Evolutionary conservation across 139 green algal genomes (phyloP).

Genomic region (Chlamydomonas incerta): DNA sequence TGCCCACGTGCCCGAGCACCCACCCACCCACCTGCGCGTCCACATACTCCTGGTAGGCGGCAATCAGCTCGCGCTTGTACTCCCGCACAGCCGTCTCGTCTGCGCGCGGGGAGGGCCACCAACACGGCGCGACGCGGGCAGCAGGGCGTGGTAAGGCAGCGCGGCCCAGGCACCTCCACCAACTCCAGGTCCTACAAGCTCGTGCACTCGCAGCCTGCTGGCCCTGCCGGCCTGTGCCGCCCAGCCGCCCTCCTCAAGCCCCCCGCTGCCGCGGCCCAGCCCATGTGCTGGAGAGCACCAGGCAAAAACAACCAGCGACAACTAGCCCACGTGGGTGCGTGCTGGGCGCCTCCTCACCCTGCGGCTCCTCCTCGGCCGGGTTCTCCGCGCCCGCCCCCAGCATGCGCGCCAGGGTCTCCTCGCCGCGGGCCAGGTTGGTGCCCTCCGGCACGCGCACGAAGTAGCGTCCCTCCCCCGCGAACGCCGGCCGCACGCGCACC

Average conservation of each 20-base stretch:
- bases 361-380: neutral
- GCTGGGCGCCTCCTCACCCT: slow-evolving; percentile 17
- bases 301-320: no score
- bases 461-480: slow-evolving; percentile 85
- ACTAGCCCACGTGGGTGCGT: no score
- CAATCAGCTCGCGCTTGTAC: slow-evolving; percentile 55
- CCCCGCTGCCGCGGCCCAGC: no score
- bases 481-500: slow-evolving; percentile 82
- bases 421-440: slow-evolving; percentile 24
- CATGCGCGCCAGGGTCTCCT: neutral
- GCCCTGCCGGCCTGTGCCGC: no score
- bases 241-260: no score
- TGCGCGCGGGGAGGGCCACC: no score
- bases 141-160: no score
- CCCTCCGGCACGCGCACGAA: slow-evolving; percentile 81
- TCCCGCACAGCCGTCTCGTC: neutral
- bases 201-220: no score
- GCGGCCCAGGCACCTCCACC: no score
- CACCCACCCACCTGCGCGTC: slow-evolving; percentile 21
- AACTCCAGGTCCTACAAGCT: no score
- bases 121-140: no score
- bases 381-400: neutral
- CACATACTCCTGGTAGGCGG: slow-evolving; percentile 51
- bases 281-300: no score
- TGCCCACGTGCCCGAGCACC: neutral